Conservation (phyloP, 1,284 basidiomycete genomes). For the Cystobasidium pallidum region DNA sequence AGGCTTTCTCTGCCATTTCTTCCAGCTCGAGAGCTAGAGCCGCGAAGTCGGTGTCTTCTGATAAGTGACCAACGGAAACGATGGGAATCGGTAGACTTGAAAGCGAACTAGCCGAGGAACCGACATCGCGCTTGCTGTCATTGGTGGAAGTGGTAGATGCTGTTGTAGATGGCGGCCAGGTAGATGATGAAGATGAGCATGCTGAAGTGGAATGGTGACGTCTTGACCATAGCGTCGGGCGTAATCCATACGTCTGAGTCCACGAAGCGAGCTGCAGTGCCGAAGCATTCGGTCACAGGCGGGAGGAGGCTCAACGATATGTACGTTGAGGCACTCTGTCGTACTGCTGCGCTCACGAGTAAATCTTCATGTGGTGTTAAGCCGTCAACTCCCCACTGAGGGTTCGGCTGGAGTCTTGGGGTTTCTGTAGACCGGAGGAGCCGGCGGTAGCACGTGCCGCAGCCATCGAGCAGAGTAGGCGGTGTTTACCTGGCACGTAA, state of each 20-base stretch:
- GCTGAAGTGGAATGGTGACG: not conserved
- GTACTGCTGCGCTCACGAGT: too few species aligned
- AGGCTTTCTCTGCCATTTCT: not conserved
- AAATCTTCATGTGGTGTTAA: too few species aligned
- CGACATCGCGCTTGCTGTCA: not conserved
- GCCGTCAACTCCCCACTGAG: too few species aligned
- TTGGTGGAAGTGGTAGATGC: not conserved
- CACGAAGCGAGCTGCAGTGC: not conserved
- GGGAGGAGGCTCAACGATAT: too few species aligned
- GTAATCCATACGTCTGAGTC: not conserved
- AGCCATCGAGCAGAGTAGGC: too few species aligned
- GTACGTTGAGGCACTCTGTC: too few species aligned
- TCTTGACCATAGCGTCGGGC: not conserved
- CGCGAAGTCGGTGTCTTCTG: constrained; percentile 12
- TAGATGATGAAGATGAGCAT: not conserved
- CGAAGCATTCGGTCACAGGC: not conserved
- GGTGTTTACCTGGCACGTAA: too few species aligned
- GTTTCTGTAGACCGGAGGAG: too few species aligned
- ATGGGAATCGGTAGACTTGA: not conserved
- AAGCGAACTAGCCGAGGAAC: not conserved
- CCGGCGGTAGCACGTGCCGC: too few species aligned
- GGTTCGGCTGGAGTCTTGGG: too few species aligned
- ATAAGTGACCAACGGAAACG: constrained; percentile 15
- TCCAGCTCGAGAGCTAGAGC: constrained; percentile 5
- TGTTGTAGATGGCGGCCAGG: not conserved